Percentiles rank a stretch among this genome's conserved stretches.
These are phyloP conservation scores for Russula abietina DNA, from an alignment of 768 basidiomycete species.

Conservation along the genomic window DNA sequence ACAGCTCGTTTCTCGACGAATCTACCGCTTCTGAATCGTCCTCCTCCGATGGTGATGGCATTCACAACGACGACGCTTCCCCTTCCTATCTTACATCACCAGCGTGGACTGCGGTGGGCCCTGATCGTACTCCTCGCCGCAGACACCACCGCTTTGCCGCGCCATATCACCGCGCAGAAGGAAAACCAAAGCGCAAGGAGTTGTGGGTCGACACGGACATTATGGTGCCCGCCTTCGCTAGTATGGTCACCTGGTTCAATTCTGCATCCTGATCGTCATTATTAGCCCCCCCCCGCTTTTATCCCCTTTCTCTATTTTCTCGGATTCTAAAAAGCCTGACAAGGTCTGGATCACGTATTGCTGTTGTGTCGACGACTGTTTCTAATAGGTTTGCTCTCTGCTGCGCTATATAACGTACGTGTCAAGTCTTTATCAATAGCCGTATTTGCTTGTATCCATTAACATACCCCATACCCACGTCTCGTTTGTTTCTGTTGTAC, in stretches of 20 bases:
- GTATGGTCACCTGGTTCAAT: background rate
- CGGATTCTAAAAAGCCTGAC: background rate
- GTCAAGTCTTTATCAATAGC: too few relatives aligned
- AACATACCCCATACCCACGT: constrained; percentile 3
- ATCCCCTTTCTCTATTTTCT: background rate
- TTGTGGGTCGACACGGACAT: constrained; percentile 2
- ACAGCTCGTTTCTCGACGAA: background rate
- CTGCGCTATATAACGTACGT: background rate
- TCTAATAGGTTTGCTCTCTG: background rate
- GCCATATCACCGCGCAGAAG: constrained; percentile 5
- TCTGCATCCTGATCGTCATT: constrained; percentile 1
- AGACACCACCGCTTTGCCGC: background rate
- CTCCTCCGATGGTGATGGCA: constrained; percentile 1
- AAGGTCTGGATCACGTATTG: background rate
- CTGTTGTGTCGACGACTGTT: background rate
- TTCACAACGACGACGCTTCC: background rate
- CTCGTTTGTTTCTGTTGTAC: background rate
- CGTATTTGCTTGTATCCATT: too few relatives aligned
- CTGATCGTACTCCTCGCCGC: constrained; percentile 11
- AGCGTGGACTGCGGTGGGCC: background rate
- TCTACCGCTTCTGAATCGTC: constrained; percentile 13
- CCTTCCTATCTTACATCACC: background rate
- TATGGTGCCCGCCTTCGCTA: background rate
- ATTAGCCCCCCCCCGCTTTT: background rate
- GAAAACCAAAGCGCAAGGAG: constrained; percentile 9